phyloP scores from a whole-genome alignment of 805 yeast species.

The Gaillardinia entomophila region DNA sequence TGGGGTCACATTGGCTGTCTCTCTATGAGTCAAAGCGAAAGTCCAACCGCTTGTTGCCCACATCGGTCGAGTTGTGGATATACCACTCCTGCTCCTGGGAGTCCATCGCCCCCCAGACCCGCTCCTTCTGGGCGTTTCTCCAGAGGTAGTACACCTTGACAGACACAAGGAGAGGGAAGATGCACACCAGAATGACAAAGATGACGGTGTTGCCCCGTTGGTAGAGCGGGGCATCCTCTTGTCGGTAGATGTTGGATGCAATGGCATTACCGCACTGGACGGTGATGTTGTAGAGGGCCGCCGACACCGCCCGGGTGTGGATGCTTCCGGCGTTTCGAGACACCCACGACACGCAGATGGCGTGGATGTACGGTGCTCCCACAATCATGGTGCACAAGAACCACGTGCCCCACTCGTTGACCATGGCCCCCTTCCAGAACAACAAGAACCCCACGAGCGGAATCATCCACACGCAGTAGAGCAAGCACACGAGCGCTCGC shows the following conservation, averaged over 20 bases:
- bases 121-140: constrained; percentile 13
- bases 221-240: constrained; percentile 22
- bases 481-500: constrained; percentile 6
- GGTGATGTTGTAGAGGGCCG: constrained; percentile 22
- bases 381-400: constrained; percentile 21
- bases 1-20: too few species aligned
- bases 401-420: constrained; percentile 8
- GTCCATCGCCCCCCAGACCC: constrained; percentile 14
- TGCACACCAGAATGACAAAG: constrained; percentile 11
- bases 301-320: constrained; percentile 19
- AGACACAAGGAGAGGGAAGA: constrained; percentile 14
- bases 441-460: constrained; percentile 10
- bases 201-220: constrained; percentile 19
- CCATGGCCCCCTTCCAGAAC: constrained; percentile 6
- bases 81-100: constrained; percentile 13
- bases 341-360: constrained; percentile 23
- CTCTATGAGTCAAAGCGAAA: constrained; percentile 21
- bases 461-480: constrained; percentile 3
- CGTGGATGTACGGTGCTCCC: constrained; percentile 17
- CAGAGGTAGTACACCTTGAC: constrained; percentile 16
- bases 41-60: constrained; percentile 19
- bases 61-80: constrained; percentile 20
- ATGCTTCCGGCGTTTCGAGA: constrained; percentile 21
- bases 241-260: constrained; percentile 20
- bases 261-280: constrained; percentile 20